Base-by-base conservation (phyloP, 2,329 filamentous ascomycete genomes). In the Bertia moriformis region DNA sequence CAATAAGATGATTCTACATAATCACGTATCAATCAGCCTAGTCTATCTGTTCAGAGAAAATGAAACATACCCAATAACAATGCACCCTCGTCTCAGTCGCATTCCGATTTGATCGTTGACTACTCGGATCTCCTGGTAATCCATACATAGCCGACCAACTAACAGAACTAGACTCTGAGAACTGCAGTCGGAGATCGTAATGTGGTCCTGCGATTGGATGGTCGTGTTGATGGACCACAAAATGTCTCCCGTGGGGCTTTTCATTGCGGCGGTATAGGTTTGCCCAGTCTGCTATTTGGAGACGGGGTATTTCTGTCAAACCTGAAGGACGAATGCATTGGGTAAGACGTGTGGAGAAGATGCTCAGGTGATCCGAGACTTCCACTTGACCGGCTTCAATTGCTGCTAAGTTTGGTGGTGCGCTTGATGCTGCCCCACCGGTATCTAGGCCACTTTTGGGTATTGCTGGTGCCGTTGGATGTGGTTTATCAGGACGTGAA, bases 141-240 rank as follows among this genome's bases (percentile, higher is more conserved):
- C 73, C 73, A 48, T 77, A 78, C 71, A 75, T 76, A 45, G 78
- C 64, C 0, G 73, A 71, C 65, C 65, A 84, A 42, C 72, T 79
- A 10, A 72, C 67, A 18, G 75, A 78, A 49, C 78, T 83, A 0
- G 69, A 68, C 41, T 67, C 63, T 19, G 79, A 83, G 51, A 83
- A 78, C 52, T 84, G 78, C 14, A 84, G 60, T 2, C 79, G 65
- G 15, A 84, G 62, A 53, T 84, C 80, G 59, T 84, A 82, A 51
- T 80, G 74, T 1, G 67, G 66, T 18, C 79, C 78, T 7, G 79
- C 76, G 33, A 81, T 53, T 1, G 79, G 80, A 50, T 84, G 79
- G 49, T 83, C 78, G 51, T 85, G 78, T 50, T 85, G 78, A 52
- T 84, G 78, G 27, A 84, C 66, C 39, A 84, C 71, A 49, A 83